Conservation (phyloP, 2,329 filamentous ascomycete species). For the Talaromyces albobiverticillius region DNA sequence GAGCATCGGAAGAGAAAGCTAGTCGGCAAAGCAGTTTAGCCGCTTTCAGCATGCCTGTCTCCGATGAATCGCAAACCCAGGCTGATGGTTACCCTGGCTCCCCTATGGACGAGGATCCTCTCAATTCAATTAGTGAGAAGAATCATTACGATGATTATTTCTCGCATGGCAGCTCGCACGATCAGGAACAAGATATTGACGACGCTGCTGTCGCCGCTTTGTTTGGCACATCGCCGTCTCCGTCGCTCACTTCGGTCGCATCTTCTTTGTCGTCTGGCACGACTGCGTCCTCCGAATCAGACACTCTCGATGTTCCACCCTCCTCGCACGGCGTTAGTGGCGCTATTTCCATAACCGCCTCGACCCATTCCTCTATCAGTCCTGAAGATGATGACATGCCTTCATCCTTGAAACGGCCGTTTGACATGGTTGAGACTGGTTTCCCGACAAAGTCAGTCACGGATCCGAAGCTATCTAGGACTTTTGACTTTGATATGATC, state of each 20-base stretch:
- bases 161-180: conserved; percentile 25
- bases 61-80: conserved; percentile 24
- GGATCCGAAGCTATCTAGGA: conserved; percentile 44
- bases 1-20: conserved; percentile 40
- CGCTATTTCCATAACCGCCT: conserved; percentile 5
- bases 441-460: conserved; percentile 20
- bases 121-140: conserved; percentile 27
- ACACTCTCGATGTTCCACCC: conserved; percentile 21
- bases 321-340: conserved; percentile 11
- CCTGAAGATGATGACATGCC: conserved; percentile 19
- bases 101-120: conserved; percentile 29
- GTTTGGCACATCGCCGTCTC: conserved; percentile 42
- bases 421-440: conserved; percentile 40
- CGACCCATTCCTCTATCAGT: not conserved
- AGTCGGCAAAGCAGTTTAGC: conserved; percentile 38
- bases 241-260: conserved; percentile 39
- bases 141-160: conserved; percentile 36
- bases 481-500: conserved; percentile 37
- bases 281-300: conserved; percentile 34
- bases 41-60: conserved; percentile 9
- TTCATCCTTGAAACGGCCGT: conserved; percentile 35
- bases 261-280: conserved; percentile 42
- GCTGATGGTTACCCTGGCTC: conserved; percentile 27
- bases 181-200: conserved; percentile 29
- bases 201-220: conserved; percentile 34